Base-by-base conservation (phyloP, 345 rosid genomes). In the Gossypium stocksii region DNA sequence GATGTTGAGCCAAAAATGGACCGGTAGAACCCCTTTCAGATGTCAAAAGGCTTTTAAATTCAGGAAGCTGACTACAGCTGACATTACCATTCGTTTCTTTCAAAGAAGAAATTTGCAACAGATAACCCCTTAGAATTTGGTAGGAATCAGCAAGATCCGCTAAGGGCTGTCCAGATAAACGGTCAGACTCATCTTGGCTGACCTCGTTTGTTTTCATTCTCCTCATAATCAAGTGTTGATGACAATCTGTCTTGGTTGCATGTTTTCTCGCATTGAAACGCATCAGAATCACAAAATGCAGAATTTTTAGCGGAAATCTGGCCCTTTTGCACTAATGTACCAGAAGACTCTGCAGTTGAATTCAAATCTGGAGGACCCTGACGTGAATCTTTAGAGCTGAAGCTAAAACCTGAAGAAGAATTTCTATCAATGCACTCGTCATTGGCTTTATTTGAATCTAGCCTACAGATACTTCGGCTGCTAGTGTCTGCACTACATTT, bases 21-120 rank as follows among this genome's bases (percentile, higher is more conserved):
- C 72, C 44, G 46, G 76, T 14, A 2, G 73, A 9, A 78, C 66
- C 78, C 70, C 80, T 70, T 23, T 79, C 87, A 1, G 77, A 64
- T 62, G 81, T 80, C 13, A 68, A 53, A 64, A 60, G 54, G 48
- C 80, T 76, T 81, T 81, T 78, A 80, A 76, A 77, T 76, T 86
- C 80, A 72, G 86, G 80, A 25, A 80, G 67, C 74, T 72, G 81
- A 73, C 80, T 74, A 66, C 81, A 51, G 74, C 82, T 75, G 51
- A 78, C 64, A 78, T 82, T 80, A 74, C 87, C 87, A 75, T 83
- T 85, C 81, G 80, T 77, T 80, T 82, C 87, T 79, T 80, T 84
- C 76, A 77, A 79, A 38, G 75, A 75, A 2, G 78, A 79, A 71
- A 83, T 77, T 75, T 85, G 85, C 64, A 76, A 58, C 6, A 82